Conservation (phyloP, 139 green algal species). For the Mesostigma viride region DNA sequence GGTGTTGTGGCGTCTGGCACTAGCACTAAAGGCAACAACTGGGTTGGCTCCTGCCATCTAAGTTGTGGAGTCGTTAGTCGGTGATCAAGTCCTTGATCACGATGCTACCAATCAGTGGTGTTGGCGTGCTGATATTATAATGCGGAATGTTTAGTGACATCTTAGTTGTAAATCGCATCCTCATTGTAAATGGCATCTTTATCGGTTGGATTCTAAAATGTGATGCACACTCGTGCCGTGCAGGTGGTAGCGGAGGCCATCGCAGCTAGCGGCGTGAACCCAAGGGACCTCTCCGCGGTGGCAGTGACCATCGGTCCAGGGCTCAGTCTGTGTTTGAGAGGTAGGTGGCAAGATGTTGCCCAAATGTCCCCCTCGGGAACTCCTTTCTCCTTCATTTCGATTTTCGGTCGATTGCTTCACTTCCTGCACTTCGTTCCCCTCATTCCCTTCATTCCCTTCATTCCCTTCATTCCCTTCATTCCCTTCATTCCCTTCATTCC, state of each 20-base stretch:
- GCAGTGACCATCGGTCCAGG: slow-evolving; percentile 91
- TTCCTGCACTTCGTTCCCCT: no score
- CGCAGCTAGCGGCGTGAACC: slow-evolving; percentile 24
- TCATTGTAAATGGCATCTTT: background rate
- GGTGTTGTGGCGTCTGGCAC: no score
- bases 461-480: no score
- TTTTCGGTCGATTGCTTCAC: no score
- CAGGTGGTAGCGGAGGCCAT: slow-evolving; percentile 58
- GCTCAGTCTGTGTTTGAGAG: slow-evolving; percentile 75
- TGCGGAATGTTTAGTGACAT: background rate
- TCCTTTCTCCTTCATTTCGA: no score
- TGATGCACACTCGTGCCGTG: background rate
- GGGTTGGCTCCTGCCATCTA: background rate
- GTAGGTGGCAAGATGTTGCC: no score
- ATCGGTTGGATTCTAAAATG: background rate
- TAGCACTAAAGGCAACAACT: no score
- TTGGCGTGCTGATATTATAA: background rate
- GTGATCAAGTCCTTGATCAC: background rate
- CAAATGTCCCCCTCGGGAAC: no score
- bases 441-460: no score
- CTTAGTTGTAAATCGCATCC: background rate
- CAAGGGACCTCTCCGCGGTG: slow-evolving; percentile 54
- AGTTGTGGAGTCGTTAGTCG: background rate
- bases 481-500: no score
- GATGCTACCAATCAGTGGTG: background rate